A percentile compares a stretch with the other conserved stretches of the same genome.
Conservation (phyloP, 768 basidiomycete species). For the Kwoniella botswanensis region DNA sequence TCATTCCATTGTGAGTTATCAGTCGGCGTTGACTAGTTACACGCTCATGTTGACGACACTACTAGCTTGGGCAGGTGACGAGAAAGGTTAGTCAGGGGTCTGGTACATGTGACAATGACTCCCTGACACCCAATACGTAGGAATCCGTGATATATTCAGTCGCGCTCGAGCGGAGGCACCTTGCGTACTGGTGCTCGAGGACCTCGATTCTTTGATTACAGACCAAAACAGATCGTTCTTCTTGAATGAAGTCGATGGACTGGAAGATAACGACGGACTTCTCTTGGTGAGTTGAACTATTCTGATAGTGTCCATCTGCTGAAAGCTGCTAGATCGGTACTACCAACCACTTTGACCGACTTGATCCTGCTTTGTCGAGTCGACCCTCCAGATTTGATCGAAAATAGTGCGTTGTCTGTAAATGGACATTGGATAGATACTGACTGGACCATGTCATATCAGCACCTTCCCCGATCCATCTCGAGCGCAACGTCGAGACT, state of each 20-base stretch:
- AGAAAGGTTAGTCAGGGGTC: slow-evolving; percentile 10
- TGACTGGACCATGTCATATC: background rate
- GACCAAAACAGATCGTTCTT: slow-evolving; percentile 81
- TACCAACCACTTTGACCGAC: slow-evolving; percentile 80
- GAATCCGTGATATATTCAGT: slow-evolving; percentile 70
- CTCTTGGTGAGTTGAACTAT: slow-evolving; percentile 64
- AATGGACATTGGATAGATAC: background rate
- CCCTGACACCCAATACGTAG: slow-evolving; percentile 16
- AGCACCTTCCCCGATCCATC: slow-evolving; percentile 77
- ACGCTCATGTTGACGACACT: background rate
- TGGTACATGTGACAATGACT: background rate
- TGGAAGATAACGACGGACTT: slow-evolving; percentile 78
- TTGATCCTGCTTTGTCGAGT: slow-evolving; percentile 76
- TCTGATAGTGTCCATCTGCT: background rate
- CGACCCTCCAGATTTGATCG: slow-evolving; percentile 85
- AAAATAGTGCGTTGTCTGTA: slow-evolving; percentile 69
- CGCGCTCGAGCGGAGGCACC: slow-evolving; percentile 68
- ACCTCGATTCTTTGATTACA: slow-evolving; percentile 79
- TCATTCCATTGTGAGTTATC: slow-evolving; percentile 69
- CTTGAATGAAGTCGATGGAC: slow-evolving; percentile 78
- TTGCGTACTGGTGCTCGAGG: slow-evolving; percentile 64
- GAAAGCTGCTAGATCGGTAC: slow-evolving; percentile 41
- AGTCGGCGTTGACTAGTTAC: background rate
- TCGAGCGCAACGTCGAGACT: slow-evolving; percentile 68
- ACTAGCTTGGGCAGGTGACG: slow-evolving; percentile 18